A percentile compares a stretch with the other conserved stretches of the same genome.
Evolutionary conservation across 306 rosid genomes (phyloP).

Genomic region (Corylus heterophylla): DNA sequence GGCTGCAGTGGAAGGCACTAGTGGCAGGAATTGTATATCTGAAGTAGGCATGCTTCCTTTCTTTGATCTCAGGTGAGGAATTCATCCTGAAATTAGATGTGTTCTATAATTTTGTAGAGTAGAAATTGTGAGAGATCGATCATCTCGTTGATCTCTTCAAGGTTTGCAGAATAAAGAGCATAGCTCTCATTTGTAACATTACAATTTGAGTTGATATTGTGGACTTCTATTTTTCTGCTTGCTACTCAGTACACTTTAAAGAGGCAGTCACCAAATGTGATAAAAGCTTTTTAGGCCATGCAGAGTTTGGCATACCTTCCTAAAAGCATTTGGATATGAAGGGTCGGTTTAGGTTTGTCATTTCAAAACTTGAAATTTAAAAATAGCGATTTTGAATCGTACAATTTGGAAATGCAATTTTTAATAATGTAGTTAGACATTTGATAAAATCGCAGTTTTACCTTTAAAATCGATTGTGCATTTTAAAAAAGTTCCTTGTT

Average conservation of each 20-base stretch:
- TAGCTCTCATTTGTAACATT: background rate
- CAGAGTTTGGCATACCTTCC: background rate
- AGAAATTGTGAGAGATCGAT: background rate
- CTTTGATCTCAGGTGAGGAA: background rate
- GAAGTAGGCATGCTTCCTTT: background rate
- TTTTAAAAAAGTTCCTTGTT: no score
- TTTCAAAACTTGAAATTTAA: no score
- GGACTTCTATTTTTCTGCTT: background rate
- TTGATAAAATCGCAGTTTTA: no score
- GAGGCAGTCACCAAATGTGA: background rate
- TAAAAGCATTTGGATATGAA: background rate
- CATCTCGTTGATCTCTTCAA: conserved; percentile 9
- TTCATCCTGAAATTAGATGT: background rate
- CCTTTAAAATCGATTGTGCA: no score
- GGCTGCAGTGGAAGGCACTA: background rate
- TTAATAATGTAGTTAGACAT: no score
- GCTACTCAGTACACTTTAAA: no score
- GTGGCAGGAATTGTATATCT: background rate
- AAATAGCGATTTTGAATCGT: no score
- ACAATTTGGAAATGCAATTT: no score
- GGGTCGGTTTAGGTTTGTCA: no score
- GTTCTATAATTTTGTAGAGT: background rate
- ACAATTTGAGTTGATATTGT: background rate
- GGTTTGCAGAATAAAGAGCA: conserved; percentile 4
- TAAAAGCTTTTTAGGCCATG: background rate